Base-by-base conservation (phyloP, 352 stramenopile genomes). In the Thalassiosira livingstoniorum region DNA sequence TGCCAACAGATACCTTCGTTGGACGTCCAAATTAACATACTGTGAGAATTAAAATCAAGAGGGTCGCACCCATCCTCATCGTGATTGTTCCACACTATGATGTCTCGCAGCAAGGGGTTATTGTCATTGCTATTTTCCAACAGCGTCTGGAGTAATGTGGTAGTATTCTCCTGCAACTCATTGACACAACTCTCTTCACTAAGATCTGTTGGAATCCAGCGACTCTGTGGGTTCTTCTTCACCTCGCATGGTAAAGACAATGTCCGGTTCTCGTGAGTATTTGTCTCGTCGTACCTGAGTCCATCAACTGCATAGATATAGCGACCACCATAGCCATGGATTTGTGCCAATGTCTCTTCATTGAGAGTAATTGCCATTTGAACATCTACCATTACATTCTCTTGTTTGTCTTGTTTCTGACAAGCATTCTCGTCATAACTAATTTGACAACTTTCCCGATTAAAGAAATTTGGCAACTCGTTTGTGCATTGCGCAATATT, bases 381-480 rank as follows among this genome's bases (percentile, higher is more conserved):
- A 18, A 79, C 71, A 45, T 79, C 71, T 29, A 58, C 7, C 47
- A 58, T 15, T 23, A 27, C 27, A 5, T 4, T 23, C 7, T n/a
- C 47, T 10, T 58, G 27, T 29, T 29, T 15, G n/a, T n/a, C n/a
- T n/a, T n/a, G n/a, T n/a, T n/a, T n/a, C n/a, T n/a, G n/a, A n/a
- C n/a, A n/a, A n/a, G n/a, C n/a, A n/a, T n/a, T n/a, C n/a, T n/a
- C n/a, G n/a, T n/a, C n/a, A n/a, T n/a, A n/a, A n/a, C n/a, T n/a
- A n/a, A n/a, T n/a, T n/a, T n/a, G n/a, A n/a, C n/a, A n/a, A n/a
- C n/a, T n/a, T n/a, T n/a, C 82, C 34, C 65, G 43, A 58, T 88
- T 88, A 1, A 88, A 2, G 55, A 88, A 88, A 43, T 88, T 85
- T 27, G 82, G 82, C 68, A 81, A 53, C 43, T 88, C 82, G 37